Conservation (phyloP, 148 eudicot species). For the Diospyros kaki region DNA sequence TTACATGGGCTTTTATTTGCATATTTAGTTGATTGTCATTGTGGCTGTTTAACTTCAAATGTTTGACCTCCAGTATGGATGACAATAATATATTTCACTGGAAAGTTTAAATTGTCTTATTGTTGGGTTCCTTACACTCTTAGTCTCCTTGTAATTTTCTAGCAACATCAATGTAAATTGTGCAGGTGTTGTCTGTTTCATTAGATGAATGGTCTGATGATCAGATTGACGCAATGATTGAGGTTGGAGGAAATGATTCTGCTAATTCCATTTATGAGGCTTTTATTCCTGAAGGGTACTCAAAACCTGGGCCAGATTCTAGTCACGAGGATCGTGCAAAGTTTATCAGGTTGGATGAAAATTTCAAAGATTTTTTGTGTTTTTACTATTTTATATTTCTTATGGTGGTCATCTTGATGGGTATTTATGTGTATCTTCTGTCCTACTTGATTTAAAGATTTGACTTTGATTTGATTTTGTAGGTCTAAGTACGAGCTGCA, state of each 20-base stretch:
- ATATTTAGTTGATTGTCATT: neutral
- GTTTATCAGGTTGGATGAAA: conserved; percentile 63
- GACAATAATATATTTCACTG: neutral
- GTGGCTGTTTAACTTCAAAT: neutral
- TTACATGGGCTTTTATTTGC: neutral
- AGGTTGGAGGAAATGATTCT: conserved; percentile 94
- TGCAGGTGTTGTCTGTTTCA: conserved; percentile 89
- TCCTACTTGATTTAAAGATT: neutral
- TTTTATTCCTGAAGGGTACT: conserved; percentile 67
- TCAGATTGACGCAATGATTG: conserved; percentile 83
- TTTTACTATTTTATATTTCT: neutral
- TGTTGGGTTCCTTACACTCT: neutral
- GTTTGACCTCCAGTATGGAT: neutral
- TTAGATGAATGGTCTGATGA: conserved; percentile 96
- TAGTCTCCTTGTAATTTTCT: neutral
- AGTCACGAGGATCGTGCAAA: conserved; percentile 60
- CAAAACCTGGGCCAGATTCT: conserved; percentile 83
- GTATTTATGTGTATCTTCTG: neutral
- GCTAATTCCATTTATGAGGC: conserved; percentile 98
- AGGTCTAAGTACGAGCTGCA: conserved; percentile 93
- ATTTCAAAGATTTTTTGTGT: neutral
- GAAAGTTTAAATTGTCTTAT: neutral
- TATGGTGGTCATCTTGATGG: neutral
- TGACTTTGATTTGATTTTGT: conserved; percentile 12
- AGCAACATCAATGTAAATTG: neutral